Percentiles rank a stretch among this genome's conserved stretches.
Evolutionary conservation across 352 stramenopile genomes (phyloP).

Genomic region (Lagenidium giganteum): DNA sequence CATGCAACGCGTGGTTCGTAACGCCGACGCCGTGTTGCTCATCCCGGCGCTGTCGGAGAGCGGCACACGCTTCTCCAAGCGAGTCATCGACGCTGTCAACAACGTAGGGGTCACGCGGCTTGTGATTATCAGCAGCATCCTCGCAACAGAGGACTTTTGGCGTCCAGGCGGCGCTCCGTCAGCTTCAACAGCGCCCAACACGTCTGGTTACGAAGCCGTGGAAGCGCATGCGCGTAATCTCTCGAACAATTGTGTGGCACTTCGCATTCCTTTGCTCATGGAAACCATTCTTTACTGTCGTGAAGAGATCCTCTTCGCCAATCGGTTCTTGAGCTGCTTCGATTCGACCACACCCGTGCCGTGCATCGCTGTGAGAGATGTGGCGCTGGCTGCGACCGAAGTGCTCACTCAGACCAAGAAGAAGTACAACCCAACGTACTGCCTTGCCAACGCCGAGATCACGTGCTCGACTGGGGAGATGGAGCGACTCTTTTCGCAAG

Average conservation of each 20-base stretch:
- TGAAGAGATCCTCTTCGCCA: constrained; percentile 68
- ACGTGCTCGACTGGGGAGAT: constrained; percentile 45
- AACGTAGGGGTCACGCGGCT: constrained; percentile 42
- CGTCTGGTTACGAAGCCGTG: constrained; percentile 52
- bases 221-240: constrained; percentile 52
- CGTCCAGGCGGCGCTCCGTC: background rate
- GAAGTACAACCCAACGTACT: constrained; percentile 56
- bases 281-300: constrained; percentile 71
- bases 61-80: constrained; percentile 60
- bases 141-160: constrained; percentile 38
- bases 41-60: constrained; percentile 52
- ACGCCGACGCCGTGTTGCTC: constrained; percentile 59
- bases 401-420: constrained; percentile 36
- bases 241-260: constrained; percentile 40
- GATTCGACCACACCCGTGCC: constrained; percentile 34
- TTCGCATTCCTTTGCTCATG: constrained; percentile 72
- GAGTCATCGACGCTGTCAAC: constrained; percentile 50
- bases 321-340: constrained; percentile 55
- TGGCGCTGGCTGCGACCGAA: constrained; percentile 41
- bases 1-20: constrained; percentile 55
- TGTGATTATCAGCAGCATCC: constrained; percentile 63
- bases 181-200: constrained; percentile 7
- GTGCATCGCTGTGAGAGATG: constrained; percentile 63
- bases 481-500: constrained; percentile 21
- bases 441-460: constrained; percentile 31